Percentiles rank a stretch among this genome's conserved stretches.
phyloP scores from a whole-genome alignment of 83 land plant genomes.

The Isoetes engelmannii region DNA sequence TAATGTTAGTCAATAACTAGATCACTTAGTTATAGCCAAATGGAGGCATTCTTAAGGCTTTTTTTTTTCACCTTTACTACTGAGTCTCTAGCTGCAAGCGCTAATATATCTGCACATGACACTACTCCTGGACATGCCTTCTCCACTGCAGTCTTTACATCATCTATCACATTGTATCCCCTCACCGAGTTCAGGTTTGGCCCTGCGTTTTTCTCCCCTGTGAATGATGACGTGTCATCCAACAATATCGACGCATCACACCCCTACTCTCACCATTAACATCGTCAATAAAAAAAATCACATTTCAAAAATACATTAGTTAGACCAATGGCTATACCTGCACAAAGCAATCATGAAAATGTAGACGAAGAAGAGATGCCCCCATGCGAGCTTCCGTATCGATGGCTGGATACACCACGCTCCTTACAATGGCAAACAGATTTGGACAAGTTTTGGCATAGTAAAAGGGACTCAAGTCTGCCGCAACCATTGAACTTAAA shows the following conservation, averaged over 20 bases:
- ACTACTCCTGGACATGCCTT: slow-evolving; percentile 20
- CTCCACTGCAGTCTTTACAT: slow-evolving; percentile 23
- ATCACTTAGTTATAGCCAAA: not conserved
- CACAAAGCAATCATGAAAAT: slow-evolving; percentile 21
- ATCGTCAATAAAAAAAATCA: too few species aligned
- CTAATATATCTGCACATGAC: slow-evolving; percentile 15
- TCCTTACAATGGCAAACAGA: not conserved
- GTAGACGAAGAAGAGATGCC: slow-evolving; percentile 17
- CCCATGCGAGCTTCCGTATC: slow-evolving; percentile 18
- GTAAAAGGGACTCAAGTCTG: slow-evolving; percentile 6
- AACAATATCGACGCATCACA: slow-evolving; percentile 30
- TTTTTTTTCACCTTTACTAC: slow-evolving; percentile 4
- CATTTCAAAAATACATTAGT: too few species aligned
- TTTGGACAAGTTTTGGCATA: slow-evolving; percentile 11
- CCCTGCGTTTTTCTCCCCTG: slow-evolving; percentile 24
- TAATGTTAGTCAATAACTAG: not conserved
- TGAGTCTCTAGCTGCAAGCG: slow-evolving; percentile 31
- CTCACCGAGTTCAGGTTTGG: slow-evolving; percentile 25
- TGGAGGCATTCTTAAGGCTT: not conserved
- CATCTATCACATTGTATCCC: slow-evolving; percentile 27
- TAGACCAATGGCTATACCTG: too few species aligned
- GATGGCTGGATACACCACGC: slow-evolving; percentile 7
- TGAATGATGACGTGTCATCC: slow-evolving; percentile 3
- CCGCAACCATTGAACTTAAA: too few species aligned
- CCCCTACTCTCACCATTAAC: slow-evolving; percentile 8